Percentiles rank a stretch among this genome's conserved stretches.
phyloP scores from a whole-genome alignment of 2,329 filamentous ascomycete genomes.

The Remersonia thermophila region DNA sequence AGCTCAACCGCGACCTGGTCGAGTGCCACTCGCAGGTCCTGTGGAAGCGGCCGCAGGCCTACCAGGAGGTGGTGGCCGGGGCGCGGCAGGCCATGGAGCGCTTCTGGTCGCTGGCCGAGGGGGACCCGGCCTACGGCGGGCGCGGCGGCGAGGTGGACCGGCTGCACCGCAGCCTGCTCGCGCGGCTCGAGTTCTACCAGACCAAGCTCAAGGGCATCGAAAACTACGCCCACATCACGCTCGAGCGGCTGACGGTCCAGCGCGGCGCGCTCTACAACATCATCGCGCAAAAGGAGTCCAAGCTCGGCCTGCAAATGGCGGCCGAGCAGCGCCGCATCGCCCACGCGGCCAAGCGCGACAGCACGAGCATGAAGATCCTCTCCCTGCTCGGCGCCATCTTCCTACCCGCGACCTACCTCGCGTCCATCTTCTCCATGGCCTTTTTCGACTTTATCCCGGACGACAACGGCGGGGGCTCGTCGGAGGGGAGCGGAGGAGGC shows the following conservation, averaged over 20 bases:
- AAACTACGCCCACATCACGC: slow-evolving; percentile 49
- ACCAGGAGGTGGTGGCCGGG: slow-evolving; percentile 39
- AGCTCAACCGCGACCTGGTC: slow-evolving; percentile 48
- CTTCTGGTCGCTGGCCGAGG: slow-evolving; percentile 24
- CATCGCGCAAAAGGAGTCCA: slow-evolving; percentile 52
- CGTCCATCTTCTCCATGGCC: slow-evolving; percentile 53
- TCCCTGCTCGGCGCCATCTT: slow-evolving; percentile 52
- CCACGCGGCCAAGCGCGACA: slow-evolving; percentile 48
- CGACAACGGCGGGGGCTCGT: slow-evolving; percentile 16
- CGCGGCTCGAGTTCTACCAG: slow-evolving; percentile 46
- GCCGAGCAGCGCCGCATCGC: slow-evolving; percentile 47
- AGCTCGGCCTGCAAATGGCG: slow-evolving; percentile 51
- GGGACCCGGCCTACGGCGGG: slow-evolving; percentile 15
- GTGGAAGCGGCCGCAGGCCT: slow-evolving; percentile 52
- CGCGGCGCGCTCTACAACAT: slow-evolving; percentile 52
- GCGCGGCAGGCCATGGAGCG: slow-evolving; percentile 36
- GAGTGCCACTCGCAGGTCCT: slow-evolving; percentile 51
- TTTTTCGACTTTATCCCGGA: slow-evolving; percentile 50
- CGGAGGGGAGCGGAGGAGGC: neutral
- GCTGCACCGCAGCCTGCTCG: slow-evolving; percentile 40
- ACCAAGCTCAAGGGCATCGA: slow-evolving; percentile 49
- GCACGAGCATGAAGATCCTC: slow-evolving; percentile 53
- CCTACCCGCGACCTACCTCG: slow-evolving; percentile 48
- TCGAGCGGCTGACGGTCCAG: slow-evolving; percentile 49
- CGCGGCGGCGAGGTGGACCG: slow-evolving; percentile 26